Base-by-base conservation (phyloP, 1,284 basidiomycete genomes). In the Pseudozyma tsukubaensis region DNA sequence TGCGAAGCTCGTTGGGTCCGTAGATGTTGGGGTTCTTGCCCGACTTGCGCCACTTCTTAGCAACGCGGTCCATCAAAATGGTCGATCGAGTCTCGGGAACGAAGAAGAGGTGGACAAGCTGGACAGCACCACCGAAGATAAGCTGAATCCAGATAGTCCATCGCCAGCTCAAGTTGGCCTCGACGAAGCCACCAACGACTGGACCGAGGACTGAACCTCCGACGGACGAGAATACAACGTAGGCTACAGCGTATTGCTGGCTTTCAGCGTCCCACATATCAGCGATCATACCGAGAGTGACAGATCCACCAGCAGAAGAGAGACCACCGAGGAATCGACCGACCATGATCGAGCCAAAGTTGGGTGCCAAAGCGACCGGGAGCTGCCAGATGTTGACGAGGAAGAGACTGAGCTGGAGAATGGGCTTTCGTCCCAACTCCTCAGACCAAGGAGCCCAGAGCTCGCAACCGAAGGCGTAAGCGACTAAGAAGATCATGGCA, bases 91-190 rank as follows among this genome's bases (percentile, higher is more conserved):
- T 85, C 68, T 87, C 86, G 24, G 86, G 86, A 4, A 86, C 86
- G 18, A 85, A 52, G 65, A 86, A 64, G 51, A 85, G 76, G 59
- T 87, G 86, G 4, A 84, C 57, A 16, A 84, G 48, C 68, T 86
- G 86, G 6, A 85, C 83, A 42, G 76, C 72, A 8, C 73, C 83
- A 16, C 86, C 86, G 49, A 86, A 84, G 57, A 85, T 85, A 24
- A 86, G 77, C 76, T 86, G 85, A 12, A 80, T 72, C 66, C 84
- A 87, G 9, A 86, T 78, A 7, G 85, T 86, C 86, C 85, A 86
- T 44, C 63, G 45, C 63, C 69, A 72, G 39, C 45, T 59, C 7
- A 72, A 35, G 34, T 66, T 59, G 3, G 59, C 63, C 11, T 74
- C 69, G 18, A 71, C 59, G 39, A 78, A 80, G 18, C 76, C 80